Base-by-base conservation (phyloP, 208 protist species). In the Endotrypanum monterogeii region DNA sequence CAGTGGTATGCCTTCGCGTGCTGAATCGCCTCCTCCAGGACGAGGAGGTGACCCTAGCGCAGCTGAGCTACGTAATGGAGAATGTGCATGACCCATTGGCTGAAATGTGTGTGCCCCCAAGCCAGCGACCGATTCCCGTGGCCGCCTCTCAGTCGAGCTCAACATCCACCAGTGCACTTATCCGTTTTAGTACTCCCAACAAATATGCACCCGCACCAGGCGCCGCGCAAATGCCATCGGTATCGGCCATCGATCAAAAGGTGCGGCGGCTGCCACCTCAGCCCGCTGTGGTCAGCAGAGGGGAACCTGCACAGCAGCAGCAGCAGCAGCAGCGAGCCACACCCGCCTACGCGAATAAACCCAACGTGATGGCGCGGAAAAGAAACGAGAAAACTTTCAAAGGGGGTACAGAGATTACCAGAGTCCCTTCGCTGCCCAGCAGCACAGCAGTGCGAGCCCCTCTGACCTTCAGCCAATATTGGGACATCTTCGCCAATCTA, bases 401-500 rank as follows among this genome's bases (percentile, higher is more conserved):
- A 20, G 56, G 69, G 32, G 32, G 18, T 18, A 44, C 1, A n/a
- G 54, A 18, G 30, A 51, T 1, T 25, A 30, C 28, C 9, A 62
- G 32, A 30, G 2, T 37, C n/a, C 30, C 62, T 14, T 67, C 67
- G 67, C 35, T 46, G 9, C 3, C 44, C 25, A 54, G 25, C 16
- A 25, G 1, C 23, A 5, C 63, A 44, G 32, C 52, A 32, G 32
- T 62, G 52, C 71, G n/a, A 23, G 67, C 37, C 23, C 63, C 54
- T 1, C 76, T 79, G 32, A 71, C 69, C 67, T 91, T 73, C 72
- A 85, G 61, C 61, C 87, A 92, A 72, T 80, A 91, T 63, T 89
- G 89, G 83, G 79, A 84, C 28, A 73, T 94, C 28, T 96, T 96
- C 74, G 83, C 88, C 7, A 96, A 96, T 69, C 78, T 94, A 12